Conservation (phyloP, 2,329 filamentous ascomycete genomes). For the Tothia fuscella region DNA sequence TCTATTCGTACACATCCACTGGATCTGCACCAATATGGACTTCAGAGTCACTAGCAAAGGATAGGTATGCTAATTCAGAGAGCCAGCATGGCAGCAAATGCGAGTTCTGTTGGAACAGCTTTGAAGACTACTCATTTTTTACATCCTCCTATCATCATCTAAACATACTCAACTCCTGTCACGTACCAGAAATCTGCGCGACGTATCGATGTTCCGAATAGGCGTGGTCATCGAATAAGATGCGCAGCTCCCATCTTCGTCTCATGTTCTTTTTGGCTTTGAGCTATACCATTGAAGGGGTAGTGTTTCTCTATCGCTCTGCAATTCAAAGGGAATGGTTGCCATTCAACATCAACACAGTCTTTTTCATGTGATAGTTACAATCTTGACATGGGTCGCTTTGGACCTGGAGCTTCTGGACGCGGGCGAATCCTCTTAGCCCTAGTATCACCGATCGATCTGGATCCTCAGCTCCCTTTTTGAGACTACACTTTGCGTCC, state of each 20-base stretch:
- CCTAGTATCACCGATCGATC: conserved; percentile 3
- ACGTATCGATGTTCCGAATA: not conserved
- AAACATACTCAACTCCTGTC: not conserved
- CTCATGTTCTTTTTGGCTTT: not conserved
- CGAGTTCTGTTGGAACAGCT: not conserved
- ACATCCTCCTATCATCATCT: not conserved
- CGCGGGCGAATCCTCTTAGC: not conserved
- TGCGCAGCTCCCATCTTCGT: not conserved
- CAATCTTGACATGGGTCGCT: not conserved
- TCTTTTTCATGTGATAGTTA: not conserved
- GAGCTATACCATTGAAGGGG: not conserved
- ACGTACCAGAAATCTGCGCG: no score
- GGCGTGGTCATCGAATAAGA: not conserved
- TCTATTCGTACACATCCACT: no score
- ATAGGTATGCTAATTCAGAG: no score
- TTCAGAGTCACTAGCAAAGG: no score
- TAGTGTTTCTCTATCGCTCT: not conserved
- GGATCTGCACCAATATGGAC: no score
- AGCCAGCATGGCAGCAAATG: not conserved
- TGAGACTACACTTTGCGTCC: not conserved
- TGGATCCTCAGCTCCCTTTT: conserved; percentile 5
- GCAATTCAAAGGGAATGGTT: not conserved
- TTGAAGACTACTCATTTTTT: not conserved
- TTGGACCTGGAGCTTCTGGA: conserved; percentile 3
- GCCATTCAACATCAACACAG: not conserved